Conservation (phyloP, 805 yeast species). For the Saccharomycopsis babjevae region DNA sequence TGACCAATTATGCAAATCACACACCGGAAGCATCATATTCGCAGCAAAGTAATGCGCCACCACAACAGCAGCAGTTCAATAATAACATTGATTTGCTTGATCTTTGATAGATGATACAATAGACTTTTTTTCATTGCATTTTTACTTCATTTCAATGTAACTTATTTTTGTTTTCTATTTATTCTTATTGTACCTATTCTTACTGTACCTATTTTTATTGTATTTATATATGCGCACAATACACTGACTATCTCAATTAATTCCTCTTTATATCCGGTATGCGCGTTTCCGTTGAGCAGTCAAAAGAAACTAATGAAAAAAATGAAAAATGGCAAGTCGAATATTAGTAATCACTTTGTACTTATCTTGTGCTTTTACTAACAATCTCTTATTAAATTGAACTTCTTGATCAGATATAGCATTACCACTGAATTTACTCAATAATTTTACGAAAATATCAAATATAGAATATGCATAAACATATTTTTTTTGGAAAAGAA, state of each 20-base stretch:
- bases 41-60: neutral
- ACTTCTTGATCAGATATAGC: neutral
- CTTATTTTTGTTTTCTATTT: too few species aligned
- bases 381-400: too few species aligned
- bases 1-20: neutral
- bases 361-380: too few species aligned
- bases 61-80: neutral
- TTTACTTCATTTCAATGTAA: neutral
- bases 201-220: too few species aligned
- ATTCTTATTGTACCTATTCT: too few species aligned
- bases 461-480: neutral
- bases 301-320: too few species aligned
- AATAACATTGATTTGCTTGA: neutral
- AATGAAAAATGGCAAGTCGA: too few species aligned
- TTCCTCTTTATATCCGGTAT: too few species aligned
- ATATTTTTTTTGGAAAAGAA: constrained; percentile 37
- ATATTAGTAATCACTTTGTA: too few species aligned
- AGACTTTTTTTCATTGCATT: neutral
- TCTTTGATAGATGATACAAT: neutral
- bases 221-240: too few species aligned
- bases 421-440: neutral
- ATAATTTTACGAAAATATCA: neutral
- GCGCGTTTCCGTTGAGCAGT: too few species aligned
- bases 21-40: neutral
- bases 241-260: too few species aligned